These are phyloP conservation scores for Alternaria viburni DNA, from an alignment of 2,329 filamentous ascomycete species.

Conservation along the genomic window DNA sequence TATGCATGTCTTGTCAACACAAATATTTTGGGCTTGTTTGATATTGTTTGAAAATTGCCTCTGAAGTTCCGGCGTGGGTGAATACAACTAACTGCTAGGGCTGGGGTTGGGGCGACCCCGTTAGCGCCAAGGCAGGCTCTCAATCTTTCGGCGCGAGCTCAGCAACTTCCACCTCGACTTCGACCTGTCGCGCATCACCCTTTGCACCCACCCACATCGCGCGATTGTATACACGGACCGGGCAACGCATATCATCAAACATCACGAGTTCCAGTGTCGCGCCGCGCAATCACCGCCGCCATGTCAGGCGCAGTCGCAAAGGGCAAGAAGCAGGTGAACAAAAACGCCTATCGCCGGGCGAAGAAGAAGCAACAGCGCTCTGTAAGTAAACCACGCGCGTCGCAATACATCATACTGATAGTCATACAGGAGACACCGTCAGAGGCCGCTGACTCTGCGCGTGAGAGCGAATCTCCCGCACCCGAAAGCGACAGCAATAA, in stretches of 20 bases:
- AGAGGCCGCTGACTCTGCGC: conserved; percentile 39
- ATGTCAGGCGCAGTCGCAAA: conserved; percentile 41
- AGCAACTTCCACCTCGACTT: conserved; percentile 8
- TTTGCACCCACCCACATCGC: not conserved
- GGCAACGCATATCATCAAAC: not conserved
- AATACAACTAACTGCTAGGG: too few species aligned
- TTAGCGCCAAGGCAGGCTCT: conserved; percentile 9
- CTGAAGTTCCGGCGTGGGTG: not conserved
- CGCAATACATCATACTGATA: conserved; percentile 22
- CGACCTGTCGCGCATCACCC: not conserved
- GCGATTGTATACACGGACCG: not conserved
- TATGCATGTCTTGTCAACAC: not conserved
- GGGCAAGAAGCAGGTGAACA: conserved; percentile 72
- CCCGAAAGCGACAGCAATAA: conserved; percentile 43
- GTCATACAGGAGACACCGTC: conserved; percentile 43
- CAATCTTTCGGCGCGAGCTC: conserved; percentile 16
- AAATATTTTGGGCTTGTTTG: not conserved
- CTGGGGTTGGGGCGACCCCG: not conserved
- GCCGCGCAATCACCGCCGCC: conserved; percentile 18
- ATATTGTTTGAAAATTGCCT: not conserved
- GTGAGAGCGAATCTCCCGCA: conserved; percentile 48
- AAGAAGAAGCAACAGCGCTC: conserved; percentile 92
- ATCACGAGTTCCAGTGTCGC: not conserved
- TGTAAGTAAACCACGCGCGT: conserved; percentile 44
- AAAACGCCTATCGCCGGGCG: conserved; percentile 90